Conservation (phyloP, 2,329 filamentous ascomycete genomes). For the Cytospora leucostoma region DNA sequence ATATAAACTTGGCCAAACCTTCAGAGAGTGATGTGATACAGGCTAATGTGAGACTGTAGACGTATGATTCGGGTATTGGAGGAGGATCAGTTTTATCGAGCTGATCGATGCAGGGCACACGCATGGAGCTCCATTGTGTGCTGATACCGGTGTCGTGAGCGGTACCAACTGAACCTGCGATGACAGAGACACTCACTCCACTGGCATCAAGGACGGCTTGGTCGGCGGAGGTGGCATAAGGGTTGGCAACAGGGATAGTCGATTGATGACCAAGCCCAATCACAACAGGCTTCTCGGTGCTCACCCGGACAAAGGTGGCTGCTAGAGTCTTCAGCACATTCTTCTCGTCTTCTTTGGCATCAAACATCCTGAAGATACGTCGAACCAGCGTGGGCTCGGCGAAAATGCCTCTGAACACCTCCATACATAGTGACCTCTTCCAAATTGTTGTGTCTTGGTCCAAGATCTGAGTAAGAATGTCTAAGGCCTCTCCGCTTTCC, state of each 20-base stretch:
- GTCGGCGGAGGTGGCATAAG: conserved; percentile 64
- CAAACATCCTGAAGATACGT: conserved; percentile 78
- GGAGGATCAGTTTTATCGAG: conserved; percentile 90
- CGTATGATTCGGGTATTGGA: conserved; percentile 83
- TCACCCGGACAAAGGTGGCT: conserved; percentile 86
- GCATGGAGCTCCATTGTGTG: conserved; percentile 84
- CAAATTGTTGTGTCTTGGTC: conserved; percentile 83
- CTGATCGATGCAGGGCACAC: conserved; percentile 88
- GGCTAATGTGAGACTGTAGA: conserved; percentile 84
- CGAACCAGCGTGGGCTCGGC: conserved; percentile 76
- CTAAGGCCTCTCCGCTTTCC: conserved; percentile 82
- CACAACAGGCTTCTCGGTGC: conserved; percentile 83
- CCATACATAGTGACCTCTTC: conserved; percentile 89
- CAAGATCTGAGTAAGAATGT: conserved; percentile 79
- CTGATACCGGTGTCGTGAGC: conserved; percentile 78
- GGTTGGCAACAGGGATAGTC: conserved; percentile 69
- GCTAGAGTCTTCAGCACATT: conserved; percentile 80
- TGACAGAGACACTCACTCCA: conserved; percentile 77
- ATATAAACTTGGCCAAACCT: conserved; percentile 86
- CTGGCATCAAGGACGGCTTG: conserved; percentile 88
- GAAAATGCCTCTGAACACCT: conserved; percentile 85
- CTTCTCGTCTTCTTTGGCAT: conserved; percentile 70
- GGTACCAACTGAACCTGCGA: conserved; percentile 70
- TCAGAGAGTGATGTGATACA: conserved; percentile 92
- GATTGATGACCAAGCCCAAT: conserved; percentile 91